Evolutionary conservation across 1,284 basidiomycete species (phyloP).

Genomic region (Cutaneotrichosporon cyanovorans): DNA sequence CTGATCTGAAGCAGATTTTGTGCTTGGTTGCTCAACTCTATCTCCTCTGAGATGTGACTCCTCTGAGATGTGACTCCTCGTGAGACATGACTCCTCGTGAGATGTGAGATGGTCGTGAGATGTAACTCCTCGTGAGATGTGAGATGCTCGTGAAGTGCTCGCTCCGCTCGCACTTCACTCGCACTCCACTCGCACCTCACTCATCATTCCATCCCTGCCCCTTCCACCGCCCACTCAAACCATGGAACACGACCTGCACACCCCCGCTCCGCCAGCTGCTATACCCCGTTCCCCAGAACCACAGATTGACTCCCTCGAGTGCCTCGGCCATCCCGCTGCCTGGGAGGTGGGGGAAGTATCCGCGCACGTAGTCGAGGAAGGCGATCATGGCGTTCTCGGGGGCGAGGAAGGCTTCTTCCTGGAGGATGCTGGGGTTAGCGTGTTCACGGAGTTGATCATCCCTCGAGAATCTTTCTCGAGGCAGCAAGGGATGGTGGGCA

Average conservation of each 20-base stretch:
- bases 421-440: conserved; percentile 14
- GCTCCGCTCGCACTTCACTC: not conserved
- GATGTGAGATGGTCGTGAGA: no score
- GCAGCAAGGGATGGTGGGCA: no score
- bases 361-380: conserved; percentile 8
- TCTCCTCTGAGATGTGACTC: no score
- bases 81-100: no score
- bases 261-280: conserved; percentile 9
- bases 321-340: conserved; percentile 10
- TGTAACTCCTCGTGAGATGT: no score
- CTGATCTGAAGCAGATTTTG: no score
- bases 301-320: conserved; percentile 6
- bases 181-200: not conserved
- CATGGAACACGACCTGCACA: conserved; percentile 9
- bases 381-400: conserved; percentile 5
- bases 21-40: no score
- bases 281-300: conserved; percentile 19
- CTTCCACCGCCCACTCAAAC: conserved; percentile 5
- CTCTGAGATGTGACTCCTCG: no score
- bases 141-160: not conserved
- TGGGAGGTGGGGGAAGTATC: conserved; percentile 13
- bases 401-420: conserved; percentile 11
- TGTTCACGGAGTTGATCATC: not conserved
- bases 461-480: no score
- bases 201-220: conserved; percentile 4